Conservation (phyloP, 75 land plant genomes). For the Larix kaempferi region DNA sequence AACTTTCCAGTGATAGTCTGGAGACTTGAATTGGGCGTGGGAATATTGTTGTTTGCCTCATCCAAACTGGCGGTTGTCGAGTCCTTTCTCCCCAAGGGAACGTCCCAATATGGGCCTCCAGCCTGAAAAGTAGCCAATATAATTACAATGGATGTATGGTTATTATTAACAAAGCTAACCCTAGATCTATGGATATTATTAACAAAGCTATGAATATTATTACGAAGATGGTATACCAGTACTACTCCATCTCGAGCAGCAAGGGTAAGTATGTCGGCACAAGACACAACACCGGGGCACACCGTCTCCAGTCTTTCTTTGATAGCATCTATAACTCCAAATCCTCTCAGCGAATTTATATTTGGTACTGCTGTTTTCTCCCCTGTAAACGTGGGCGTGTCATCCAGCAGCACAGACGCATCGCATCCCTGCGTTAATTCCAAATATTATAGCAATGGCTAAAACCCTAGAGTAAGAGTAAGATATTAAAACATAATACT, state of each 20-base stretch:
- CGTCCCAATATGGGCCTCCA: slow-evolving; percentile 82
- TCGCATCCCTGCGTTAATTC: slow-evolving; percentile 56
- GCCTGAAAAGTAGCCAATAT: slow-evolving; percentile 19
- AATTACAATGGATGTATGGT: no score
- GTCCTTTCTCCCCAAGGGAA: slow-evolving; percentile 73
- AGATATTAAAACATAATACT: no score
- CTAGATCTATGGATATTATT: no score
- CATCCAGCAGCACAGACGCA: slow-evolving; percentile 61
- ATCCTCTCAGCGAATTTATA: slow-evolving; percentile 57
- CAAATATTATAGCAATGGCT: no score
- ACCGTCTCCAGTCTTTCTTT: slow-evolving; percentile 44
- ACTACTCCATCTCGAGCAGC: slow-evolving; percentile 60
- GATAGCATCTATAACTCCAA: slow-evolving; percentile 54
- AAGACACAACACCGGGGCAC: slow-evolving; percentile 58
- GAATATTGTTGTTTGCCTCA: slow-evolving; percentile 46
- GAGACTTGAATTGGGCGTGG: slow-evolving; percentile 38
- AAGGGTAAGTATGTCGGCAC: slow-evolving; percentile 64
- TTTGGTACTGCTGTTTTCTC: slow-evolving; percentile 56
- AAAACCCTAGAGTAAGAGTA: no score
- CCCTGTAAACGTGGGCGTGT: slow-evolving; percentile 53
- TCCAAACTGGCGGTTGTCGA: slow-evolving; percentile 40
- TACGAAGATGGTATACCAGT: slow-evolving; percentile 39
- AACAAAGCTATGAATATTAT: background rate
- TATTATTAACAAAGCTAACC: no score
- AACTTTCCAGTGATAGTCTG: slow-evolving; percentile 41